A percentile compares a stretch with the other conserved stretches of the same genome.
phyloP scores from a whole-genome alignment of 2,329 filamentous ascomycete genomes.

The Rhynchosporium secalis region DNA sequence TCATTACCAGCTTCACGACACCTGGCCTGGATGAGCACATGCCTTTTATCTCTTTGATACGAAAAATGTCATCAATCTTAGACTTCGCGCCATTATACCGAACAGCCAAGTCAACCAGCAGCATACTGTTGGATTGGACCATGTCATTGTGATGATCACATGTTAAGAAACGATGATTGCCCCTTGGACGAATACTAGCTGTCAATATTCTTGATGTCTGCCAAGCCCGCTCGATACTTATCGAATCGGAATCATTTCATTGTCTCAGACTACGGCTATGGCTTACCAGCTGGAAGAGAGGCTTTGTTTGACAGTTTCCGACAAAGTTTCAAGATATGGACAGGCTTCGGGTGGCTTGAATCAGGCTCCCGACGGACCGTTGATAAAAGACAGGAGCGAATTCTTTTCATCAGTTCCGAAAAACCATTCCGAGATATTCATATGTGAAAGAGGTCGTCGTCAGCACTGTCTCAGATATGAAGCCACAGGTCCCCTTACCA shows the following conservation, averaged over 20 bases:
- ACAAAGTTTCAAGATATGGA: constrained; percentile 1
- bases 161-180: background rate
- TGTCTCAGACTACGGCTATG: background rate
- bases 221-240: background rate
- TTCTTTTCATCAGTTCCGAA: background rate
- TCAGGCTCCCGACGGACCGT: background rate
- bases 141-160: background rate
- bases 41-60: background rate
- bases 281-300: background rate
- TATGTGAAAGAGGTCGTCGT: background rate
- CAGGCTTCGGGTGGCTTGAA: constrained; percentile 7
- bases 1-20: background rate
- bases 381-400: background rate
- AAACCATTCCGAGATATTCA: background rate
- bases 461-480: background rate
- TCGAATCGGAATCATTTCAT: background rate
- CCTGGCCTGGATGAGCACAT: background rate
- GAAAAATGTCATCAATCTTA: background rate
- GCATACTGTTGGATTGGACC: background rate
- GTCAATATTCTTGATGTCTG: background rate
- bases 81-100: background rate
- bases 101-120: background rate
- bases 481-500: constrained; percentile 11
- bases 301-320: background rate
- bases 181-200: background rate